A percentile compares a stretch with the other conserved stretches of the same genome.
phyloP scores from a whole-genome alignment of 2,329 filamentous ascomycete species.

The Penicillium sclerotiorum region DNA sequence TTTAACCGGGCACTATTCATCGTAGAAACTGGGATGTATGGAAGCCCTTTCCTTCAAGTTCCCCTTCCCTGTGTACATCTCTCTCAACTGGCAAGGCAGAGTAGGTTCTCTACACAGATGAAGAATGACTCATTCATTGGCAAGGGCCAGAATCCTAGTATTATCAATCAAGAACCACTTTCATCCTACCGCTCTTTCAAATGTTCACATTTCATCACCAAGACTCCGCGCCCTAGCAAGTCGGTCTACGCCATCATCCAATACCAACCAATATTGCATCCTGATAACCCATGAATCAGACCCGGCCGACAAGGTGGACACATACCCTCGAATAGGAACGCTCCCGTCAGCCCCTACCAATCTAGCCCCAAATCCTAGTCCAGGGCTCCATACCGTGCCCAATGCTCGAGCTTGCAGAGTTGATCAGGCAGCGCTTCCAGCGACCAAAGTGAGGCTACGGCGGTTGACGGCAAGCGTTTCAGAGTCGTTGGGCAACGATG shows the following conservation, averaged over 20 bases:
- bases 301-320: constrained; percentile 2
- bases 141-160: not conserved
- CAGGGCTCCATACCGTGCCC: constrained; percentile 6
- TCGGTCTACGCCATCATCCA: not conserved
- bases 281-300: not conserved
- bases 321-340: constrained; percentile 7
- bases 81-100: not conserved
- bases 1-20: no score
- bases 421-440: constrained; percentile 16
- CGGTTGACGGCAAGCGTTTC: constrained; percentile 8
- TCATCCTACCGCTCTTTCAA: not conserved
- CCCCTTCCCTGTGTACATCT: not conserved
- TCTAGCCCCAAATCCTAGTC: not conserved
- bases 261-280: not conserved
- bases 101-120: no score
- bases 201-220: not conserved
- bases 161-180: not conserved
- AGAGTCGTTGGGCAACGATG: constrained; percentile 20
- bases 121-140: no score
- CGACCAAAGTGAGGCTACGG: constrained; percentile 22
- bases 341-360: constrained; percentile 3
- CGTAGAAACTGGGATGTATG: no score
- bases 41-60: not conserved
- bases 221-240: not conserved
- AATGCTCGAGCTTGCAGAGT: constrained; percentile 12